phyloP scores from a whole-genome alignment of 2,329 filamentous ascomycete genomes.

The Colletotrichum spinosum region DNA sequence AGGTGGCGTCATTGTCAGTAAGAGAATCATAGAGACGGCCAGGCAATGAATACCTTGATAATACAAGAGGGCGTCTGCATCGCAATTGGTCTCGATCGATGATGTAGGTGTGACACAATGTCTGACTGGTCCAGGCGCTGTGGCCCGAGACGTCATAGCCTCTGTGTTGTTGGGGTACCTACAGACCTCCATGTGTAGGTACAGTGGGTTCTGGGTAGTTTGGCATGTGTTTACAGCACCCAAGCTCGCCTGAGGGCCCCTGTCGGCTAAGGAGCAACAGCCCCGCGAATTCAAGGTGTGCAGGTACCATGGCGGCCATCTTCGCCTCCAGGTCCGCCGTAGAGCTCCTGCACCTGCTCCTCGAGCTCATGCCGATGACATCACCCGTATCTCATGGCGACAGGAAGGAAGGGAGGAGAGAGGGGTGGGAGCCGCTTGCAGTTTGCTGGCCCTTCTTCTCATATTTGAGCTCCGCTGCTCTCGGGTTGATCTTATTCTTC shows the following conservation, averaged over 20 bases:
- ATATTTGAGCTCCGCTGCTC: conserved; percentile 12
- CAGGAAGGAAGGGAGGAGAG: neutral
- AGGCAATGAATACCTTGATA: neutral
- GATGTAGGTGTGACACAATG: conserved; percentile 38
- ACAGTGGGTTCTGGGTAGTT: neutral
- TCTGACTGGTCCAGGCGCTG: conserved; percentile 22
- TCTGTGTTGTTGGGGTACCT: neutral
- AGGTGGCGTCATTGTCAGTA: conserved; percentile 23
- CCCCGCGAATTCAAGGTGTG: conserved; percentile 18
- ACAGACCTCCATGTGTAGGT: neutral
- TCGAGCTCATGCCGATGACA: conserved; percentile 19
- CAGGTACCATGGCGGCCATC: neutral
- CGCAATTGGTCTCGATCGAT: conserved; percentile 20
- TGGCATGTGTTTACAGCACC: conserved; percentile 6
- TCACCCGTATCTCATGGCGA: conserved; percentile 29
- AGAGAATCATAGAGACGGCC: neutral
- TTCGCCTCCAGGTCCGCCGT: conserved; percentile 3
- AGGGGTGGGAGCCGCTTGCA: neutral
- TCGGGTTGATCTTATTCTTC: rapidly evolving
- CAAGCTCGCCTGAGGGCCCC: neutral
- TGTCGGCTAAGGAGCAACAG: neutral
- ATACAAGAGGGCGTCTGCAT: neutral
- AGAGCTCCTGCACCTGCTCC: neutral
- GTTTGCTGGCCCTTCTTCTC: neutral
- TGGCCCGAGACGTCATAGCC: conserved; percentile 32